These are phyloP conservation scores for Funneliformis mosseae DNA, from an alignment of 192 early-diverging fungal genomes.

Conservation along the genomic window DNA sequence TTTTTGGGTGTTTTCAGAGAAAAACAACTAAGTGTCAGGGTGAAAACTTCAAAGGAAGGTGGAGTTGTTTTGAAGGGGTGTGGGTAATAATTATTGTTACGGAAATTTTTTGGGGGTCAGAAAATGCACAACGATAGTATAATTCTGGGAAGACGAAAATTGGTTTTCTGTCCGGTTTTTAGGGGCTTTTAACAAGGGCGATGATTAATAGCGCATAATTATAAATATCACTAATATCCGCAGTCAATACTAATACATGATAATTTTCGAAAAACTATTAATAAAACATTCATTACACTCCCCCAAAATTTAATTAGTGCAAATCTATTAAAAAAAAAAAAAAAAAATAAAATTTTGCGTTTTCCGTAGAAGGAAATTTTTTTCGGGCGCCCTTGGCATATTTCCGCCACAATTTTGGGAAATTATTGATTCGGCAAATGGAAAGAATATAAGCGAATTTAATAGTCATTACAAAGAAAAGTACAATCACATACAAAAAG, in stretches of 20 bases:
- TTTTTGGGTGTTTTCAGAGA: neutral
- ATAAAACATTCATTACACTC: no score
- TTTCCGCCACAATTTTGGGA: neutral
- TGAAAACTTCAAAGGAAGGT: slow-evolving; percentile 23
- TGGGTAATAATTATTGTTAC: slow-evolving; percentile 25
- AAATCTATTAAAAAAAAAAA: neutral
- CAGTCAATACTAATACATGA: no score
- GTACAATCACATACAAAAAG: neutral
- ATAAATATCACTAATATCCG: neutral
- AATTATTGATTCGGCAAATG: no score
- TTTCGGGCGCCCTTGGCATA: neutral
- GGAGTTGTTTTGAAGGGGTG: slow-evolving; percentile 10
- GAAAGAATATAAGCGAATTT: neutral
- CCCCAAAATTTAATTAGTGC: neutral
- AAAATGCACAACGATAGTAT: neutral
- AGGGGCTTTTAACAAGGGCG: neutral
- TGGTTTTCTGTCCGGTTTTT: neutral
- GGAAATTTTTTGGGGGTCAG: slow-evolving; percentile 20
- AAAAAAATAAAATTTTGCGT: neutral
- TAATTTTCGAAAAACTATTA: no score
- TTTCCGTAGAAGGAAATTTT: neutral
- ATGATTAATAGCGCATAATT: neutral
- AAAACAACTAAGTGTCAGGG: slow-evolving; percentile 8
- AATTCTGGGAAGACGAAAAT: neutral
- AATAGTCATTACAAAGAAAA: neutral